Base-by-base conservation (phyloP, 345 rosid genomes). In the Lepidium africanum region DNA sequence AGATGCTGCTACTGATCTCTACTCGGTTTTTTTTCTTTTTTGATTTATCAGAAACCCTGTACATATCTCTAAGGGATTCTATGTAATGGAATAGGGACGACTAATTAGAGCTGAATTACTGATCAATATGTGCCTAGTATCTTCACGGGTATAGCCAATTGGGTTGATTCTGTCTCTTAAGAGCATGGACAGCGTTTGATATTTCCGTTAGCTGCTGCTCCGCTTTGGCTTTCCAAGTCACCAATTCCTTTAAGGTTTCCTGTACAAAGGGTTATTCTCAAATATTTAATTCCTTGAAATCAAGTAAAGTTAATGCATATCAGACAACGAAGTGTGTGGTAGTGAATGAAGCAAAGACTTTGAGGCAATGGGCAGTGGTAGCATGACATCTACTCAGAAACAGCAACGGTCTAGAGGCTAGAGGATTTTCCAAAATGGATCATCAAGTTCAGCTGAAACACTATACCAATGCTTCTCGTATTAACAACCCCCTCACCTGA, bases 151-250 rank as follows among this genome's bases (percentile, higher is more conserved):
- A 41, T 62, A 55, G 53, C 54, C 25, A 19, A 48, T 21, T 68
- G 54, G 65, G 62, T 72, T 76, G 77, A 71, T 65, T 79, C 39
- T 86, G 69, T 51, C 79, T 67, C 83, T 84, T 84, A 78, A 90
- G 64, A 41, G 66, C 82, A 47, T 72, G 63, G 43, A 90, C 75
- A 10, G 90, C 59, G 71, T 79, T 79, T 25, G 86, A 76, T 38
- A 86, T 71, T 71, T 88, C 92, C 41, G 68, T 68, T 72, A 93
- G 77, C 82, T 84, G 98, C 71, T 86, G 83, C 75, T 90, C 97
- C 54, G 82, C 78, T 78, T 88, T 87, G 17, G 73, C 84, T 78
- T 85, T 93, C 98, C 98, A 90, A 33, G 85, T 80, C 65, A 77
- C 62, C 70, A 84, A 64, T 75, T 93, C 97, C 76, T 89, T 86